These are phyloP conservation scores for Astrephomene gubernaculifera DNA, from an alignment of 139 green algal species.

Conservation along the genomic window DNA sequence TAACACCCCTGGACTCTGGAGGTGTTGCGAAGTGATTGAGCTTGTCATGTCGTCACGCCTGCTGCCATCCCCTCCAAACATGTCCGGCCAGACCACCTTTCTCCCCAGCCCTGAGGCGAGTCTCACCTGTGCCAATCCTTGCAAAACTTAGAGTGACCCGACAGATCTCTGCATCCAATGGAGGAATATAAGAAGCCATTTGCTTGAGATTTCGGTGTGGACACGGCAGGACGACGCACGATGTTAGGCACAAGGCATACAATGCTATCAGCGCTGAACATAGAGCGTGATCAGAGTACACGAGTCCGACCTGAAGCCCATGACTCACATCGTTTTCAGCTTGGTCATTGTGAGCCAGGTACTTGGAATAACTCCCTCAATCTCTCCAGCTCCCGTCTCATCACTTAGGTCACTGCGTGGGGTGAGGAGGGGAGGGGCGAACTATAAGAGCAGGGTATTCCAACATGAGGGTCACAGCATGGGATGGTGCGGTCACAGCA, in stretches of 20 bases:
- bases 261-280: neutral
- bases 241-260: neutral
- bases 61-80: neutral
- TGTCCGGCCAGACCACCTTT: neutral
- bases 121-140: slow-evolving; percentile 41
- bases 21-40: no score
- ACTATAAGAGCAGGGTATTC: no score
- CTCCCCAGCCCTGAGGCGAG: neutral
- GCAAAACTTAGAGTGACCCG: slow-evolving; percentile 44
- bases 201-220: neutral
- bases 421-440: no score
- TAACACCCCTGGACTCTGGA: no score
- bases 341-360: slow-evolving; percentile 42
- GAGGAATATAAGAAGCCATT: neutral
- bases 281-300: neutral
- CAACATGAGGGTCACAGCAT: no score
- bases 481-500: no score
- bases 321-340: slow-evolving; percentile 8
- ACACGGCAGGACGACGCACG: neutral
- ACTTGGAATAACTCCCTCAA: slow-evolving; percentile 12
- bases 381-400: neutral
- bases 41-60: neutral
- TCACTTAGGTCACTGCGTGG: slow-evolving; percentile 31
- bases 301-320: neutral
- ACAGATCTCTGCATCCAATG: neutral